Conservation (phyloP, 176 grass and related monocot genomes). For the Carex cristatella region DNA sequence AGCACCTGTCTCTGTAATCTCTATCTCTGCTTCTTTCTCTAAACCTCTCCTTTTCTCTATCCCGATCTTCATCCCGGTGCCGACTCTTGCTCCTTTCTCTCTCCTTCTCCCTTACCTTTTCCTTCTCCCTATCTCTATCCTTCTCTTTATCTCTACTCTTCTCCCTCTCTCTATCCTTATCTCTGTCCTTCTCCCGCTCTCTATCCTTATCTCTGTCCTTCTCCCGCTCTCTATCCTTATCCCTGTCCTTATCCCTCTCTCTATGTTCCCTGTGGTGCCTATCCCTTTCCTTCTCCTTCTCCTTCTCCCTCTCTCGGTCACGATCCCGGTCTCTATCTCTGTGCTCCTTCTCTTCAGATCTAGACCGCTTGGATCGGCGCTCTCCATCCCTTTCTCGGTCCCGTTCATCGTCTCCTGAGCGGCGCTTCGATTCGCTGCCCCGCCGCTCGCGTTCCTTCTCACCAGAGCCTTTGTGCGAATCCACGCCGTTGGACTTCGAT, state of each 20-base stretch:
- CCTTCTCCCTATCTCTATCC: conserved; percentile 57
- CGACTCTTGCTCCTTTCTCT: conserved; percentile 65
- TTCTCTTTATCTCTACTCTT: conserved; percentile 38
- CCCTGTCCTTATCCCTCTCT: conserved; percentile 31
- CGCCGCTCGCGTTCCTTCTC: conserved; percentile 52
- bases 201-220: conserved; percentile 29
- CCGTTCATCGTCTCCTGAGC: conserved; percentile 48
- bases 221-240: conserved; percentile 36
- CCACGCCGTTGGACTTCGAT: conserved; percentile 40
- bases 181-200: conserved; percentile 28
- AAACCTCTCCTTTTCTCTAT: conserved; percentile 35
- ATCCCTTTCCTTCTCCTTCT: conserved; percentile 40
- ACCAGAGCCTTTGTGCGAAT: conserved; percentile 14
- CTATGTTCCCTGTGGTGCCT: conserved; percentile 14
- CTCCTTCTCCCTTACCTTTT: conserved; percentile 42
- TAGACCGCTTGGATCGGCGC: conserved; percentile 56
- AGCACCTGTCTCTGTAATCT: conserved; percentile 71
- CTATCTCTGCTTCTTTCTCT: conserved; percentile 32
- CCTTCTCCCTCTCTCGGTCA: conserved; percentile 47
- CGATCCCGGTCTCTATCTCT: conserved; percentile 37
- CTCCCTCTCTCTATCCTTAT: conserved; percentile 27
- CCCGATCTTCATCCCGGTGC: conserved; percentile 31
- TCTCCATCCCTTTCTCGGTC: conserved; percentile 34
- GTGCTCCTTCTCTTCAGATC: conserved; percentile 54
- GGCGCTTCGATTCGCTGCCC: conserved; percentile 42